Conservation (phyloP, 1,284 basidiomycete species). For the Calocybe gambosa region DNA sequence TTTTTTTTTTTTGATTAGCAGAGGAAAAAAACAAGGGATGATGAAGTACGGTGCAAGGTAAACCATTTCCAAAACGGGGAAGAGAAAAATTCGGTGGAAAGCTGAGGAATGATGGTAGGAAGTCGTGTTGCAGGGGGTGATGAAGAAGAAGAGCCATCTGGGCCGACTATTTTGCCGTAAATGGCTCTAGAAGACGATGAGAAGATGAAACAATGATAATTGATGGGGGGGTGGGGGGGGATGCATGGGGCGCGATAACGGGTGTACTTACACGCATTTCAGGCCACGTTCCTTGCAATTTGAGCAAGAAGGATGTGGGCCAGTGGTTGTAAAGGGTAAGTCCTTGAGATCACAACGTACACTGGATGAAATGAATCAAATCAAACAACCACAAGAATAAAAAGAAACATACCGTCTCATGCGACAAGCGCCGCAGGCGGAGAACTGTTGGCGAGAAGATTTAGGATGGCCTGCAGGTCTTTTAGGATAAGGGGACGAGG, state of each 20-base stretch:
- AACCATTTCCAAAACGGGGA: constrained; percentile 81
- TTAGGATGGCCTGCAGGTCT: constrained; percentile 58
- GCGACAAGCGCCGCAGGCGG: constrained; percentile 85
- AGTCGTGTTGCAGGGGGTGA: constrained; percentile 27
- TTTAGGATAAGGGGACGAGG: constrained; percentile 42
- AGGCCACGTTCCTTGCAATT: constrained; percentile 83
- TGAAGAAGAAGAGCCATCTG: constrained; percentile 28
- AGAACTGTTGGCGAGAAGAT: constrained; percentile 74
- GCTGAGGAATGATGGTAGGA: constrained; percentile 55
- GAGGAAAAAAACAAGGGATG: constrained; percentile 16
- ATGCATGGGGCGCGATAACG: constrained; percentile 9
- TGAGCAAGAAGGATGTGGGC: constrained; percentile 63
- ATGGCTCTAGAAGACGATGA: constrained; percentile 38
- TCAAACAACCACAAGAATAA: constrained; percentile 2
- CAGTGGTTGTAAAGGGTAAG: constrained; percentile 40
- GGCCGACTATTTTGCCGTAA: constrained; percentile 49
- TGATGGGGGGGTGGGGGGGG: constrained; percentile 6
- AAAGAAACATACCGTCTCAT: constrained; percentile 59
- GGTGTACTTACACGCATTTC: constrained; percentile 62
- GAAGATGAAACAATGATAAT: constrained; percentile 6
- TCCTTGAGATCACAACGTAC: constrained; percentile 81
- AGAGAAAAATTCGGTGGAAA: constrained; percentile 73
- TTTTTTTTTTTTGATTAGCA: constrained; percentile 8
- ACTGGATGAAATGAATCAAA: constrained; percentile 30
- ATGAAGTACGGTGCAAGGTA: constrained; percentile 67